These are phyloP conservation scores for Leishmania major DNA, from an alignment of 208 protist species.

Conservation along the genomic window DNA sequence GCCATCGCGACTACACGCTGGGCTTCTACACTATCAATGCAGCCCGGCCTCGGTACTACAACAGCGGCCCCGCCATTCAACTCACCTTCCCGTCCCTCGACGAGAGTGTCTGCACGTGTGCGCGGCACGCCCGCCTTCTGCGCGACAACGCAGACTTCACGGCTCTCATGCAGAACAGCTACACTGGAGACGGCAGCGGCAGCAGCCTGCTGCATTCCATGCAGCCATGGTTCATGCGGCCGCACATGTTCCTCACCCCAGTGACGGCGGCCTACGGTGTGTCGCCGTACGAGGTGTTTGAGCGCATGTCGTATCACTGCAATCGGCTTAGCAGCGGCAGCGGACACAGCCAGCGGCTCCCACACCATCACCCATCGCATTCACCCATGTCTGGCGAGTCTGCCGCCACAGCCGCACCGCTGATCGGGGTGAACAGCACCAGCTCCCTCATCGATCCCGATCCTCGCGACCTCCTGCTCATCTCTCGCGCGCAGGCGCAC, in stretches of 20 bases:
- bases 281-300: constrained; percentile 54
- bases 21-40: constrained; percentile 18
- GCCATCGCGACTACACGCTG: constrained; percentile 16
- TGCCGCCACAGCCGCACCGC: not conserved
- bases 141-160: constrained; percentile 21
- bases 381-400: not conserved
- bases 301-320: constrained; percentile 33
- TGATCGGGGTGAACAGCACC: constrained; percentile 17
- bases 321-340: constrained; percentile 5
- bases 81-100: constrained; percentile 68
- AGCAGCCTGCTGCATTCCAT: constrained; percentile 28
- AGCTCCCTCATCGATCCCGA: constrained; percentile 30
- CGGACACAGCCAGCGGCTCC: not conserved
- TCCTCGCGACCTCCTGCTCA: constrained; percentile 17
- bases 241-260: constrained; percentile 58
- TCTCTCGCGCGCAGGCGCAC: constrained; percentile 19
- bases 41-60: not conserved
- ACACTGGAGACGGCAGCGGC: constrained; percentile 14
- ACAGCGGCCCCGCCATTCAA: constrained; percentile 13
- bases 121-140: constrained; percentile 17
- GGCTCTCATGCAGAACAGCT: constrained; percentile 24
- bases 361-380: not conserved
- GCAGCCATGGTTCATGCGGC: constrained; percentile 74
- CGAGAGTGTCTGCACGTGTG: constrained; percentile 39
- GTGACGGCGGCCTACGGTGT: constrained; percentile 31